phyloP scores from a whole-genome alignment of 2,329 filamentous ascomycete species.

The Colletotrichum tamarilloi region DNA sequence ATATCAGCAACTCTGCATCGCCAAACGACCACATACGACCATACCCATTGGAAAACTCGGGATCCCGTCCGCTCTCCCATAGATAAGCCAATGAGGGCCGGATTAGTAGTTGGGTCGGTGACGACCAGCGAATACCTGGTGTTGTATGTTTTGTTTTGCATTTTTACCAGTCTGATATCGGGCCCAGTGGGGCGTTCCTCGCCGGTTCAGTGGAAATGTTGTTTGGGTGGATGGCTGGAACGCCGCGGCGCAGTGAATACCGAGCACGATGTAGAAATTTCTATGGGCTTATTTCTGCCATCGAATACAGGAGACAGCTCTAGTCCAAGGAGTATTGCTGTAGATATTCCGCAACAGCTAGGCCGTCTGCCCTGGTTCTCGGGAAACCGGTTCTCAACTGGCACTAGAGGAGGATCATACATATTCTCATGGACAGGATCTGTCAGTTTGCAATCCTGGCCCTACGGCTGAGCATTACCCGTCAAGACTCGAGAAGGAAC shows the following conservation, averaged over 20 bases:
- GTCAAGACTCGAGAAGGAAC: neutral
- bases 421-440: neutral
- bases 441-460: neutral
- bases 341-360: neutral
- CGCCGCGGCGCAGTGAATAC: too few relatives aligned
- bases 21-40: fast-evolving
- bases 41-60: conserved; percentile 11
- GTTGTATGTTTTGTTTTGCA: neutral
- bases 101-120: conserved; percentile 14
- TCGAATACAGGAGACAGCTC: too few relatives aligned
- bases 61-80: conserved; percentile 14
- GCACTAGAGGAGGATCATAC: neutral
- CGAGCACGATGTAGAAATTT: too few relatives aligned
- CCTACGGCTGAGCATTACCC: neutral
- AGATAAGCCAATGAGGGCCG: conserved; percentile 6
- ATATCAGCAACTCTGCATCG: fast-evolving
- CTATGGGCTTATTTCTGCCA: too few relatives aligned
- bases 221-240: too few relatives aligned
- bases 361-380: neutral
- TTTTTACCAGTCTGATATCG: neutral
- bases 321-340: too few relatives aligned
- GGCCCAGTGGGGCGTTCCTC: neutral
- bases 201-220: too few relatives aligned
- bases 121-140: conserved; percentile 14
- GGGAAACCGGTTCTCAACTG: neutral